Evolutionary conservation across 768 basidiomycete genomes (phyloP).

Genomic region (Saitozyma sp.): DNA sequence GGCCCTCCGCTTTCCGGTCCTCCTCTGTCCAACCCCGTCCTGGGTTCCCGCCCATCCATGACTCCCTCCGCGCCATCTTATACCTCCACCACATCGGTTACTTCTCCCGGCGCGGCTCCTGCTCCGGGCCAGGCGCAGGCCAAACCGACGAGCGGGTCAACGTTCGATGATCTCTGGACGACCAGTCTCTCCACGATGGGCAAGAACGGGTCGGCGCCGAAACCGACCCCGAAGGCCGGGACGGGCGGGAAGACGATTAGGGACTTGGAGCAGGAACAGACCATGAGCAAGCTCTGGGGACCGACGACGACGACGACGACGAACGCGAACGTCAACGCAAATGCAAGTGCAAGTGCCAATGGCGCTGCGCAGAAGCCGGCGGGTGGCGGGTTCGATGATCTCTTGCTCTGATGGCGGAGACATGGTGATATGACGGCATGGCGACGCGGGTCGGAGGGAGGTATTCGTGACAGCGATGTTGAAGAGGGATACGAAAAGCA

Average conservation of each 20-base stretch:
- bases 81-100: conserved; percentile 48
- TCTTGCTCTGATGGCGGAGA: conserved; percentile 20
- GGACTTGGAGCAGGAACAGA: conserved; percentile 85
- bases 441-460: no score
- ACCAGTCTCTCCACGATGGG: conserved; percentile 64
- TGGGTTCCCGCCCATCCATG: conserved; percentile 3
- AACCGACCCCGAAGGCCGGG: not conserved
- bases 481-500: no score
- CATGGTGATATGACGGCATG: no score
- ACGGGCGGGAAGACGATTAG: conserved; percentile 71
- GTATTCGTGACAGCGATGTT: no score
- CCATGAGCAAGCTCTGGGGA: conserved; percentile 78
- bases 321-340: conserved; percentile 3
- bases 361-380: not conserved
- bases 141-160: conserved; percentile 56
- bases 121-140: conserved; percentile 33
- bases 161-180: conserved; percentile 85
- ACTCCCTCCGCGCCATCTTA: conserved; percentile 61
- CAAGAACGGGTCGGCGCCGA: conserved; percentile 25
- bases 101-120: conserved; percentile 14
- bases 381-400: conserved; percentile 29
- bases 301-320: not conserved
- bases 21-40: conserved; percentile 14
- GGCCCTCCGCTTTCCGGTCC: conserved; percentile 4
- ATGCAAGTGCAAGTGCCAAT: not conserved